Evolutionary conservation across 768 basidiomycete genomes (phyloP).

Genomic region (Saitozyma sp.): DNA sequence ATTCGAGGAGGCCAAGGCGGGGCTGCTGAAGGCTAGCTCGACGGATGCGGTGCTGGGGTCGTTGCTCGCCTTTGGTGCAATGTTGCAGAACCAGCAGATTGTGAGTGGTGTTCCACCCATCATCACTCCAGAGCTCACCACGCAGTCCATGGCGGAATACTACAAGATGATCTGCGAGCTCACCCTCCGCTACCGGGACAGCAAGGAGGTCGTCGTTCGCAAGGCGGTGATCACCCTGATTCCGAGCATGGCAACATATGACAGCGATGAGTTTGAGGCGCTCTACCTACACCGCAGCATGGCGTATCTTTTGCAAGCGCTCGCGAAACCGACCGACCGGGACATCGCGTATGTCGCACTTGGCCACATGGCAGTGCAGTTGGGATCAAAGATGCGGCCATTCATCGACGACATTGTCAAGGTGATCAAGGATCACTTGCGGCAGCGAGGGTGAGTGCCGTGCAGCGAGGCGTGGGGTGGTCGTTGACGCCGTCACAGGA

Average conservation of each 20-base stretch:
- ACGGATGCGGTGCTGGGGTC: conserved; percentile 92
- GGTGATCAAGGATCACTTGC: conserved; percentile 84
- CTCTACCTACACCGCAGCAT: conserved; percentile 91
- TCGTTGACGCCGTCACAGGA: conserved; percentile 32
- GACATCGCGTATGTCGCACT: conserved; percentile 93
- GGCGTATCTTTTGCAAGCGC: conserved; percentile 81
- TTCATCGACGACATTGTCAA: conserved; percentile 89
- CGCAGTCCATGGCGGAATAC: conserved; percentile 54
- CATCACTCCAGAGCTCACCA: conserved; percentile 2
- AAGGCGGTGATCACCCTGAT: conserved; percentile 95
- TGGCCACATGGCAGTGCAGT: conserved; percentile 87
- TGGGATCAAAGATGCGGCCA: conserved; percentile 91
- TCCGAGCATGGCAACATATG: conserved; percentile 89
- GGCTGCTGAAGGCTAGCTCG: conserved; percentile 72
- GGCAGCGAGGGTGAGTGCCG: conserved; percentile 74
- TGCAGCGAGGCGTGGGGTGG: neutral
- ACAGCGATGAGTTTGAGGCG: conserved; percentile 85
- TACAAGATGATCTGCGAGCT: conserved; percentile 86
- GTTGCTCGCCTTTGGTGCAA: conserved; percentile 82
- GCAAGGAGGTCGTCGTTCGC: conserved; percentile 81
- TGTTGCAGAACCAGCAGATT: conserved; percentile 90
- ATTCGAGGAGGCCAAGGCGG: conserved; percentile 76
- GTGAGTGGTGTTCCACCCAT: conserved; percentile 56
- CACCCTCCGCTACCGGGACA: conserved; percentile 81
- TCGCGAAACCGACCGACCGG: conserved; percentile 85